These are phyloP conservation scores for Claviceps sp. DNA, from an alignment of 2,329 filamentous ascomycete species.

Conservation along the genomic window DNA sequence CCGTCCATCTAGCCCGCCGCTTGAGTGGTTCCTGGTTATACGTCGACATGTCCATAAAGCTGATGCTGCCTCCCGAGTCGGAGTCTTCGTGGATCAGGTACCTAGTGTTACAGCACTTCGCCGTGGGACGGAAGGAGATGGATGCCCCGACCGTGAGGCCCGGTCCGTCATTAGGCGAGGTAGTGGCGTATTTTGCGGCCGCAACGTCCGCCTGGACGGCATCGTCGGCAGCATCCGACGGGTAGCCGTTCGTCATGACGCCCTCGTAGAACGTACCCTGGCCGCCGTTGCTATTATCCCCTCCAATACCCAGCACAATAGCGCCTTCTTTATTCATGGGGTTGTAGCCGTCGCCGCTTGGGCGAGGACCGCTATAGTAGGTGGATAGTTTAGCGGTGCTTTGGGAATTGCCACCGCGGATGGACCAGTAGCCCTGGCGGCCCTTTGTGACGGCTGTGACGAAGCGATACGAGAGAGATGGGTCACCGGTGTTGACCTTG, in stretches of 20 bases:
- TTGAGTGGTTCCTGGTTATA: slow-evolving; percentile 36
- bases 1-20: slow-evolving; percentile 38
- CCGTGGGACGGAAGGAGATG: slow-evolving; percentile 42
- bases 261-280: slow-evolving; percentile 55
- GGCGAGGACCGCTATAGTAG: slow-evolving; percentile 44
- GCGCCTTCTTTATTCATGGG: slow-evolving; percentile 52
- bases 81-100: slow-evolving; percentile 37
- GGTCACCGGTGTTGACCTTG: slow-evolving; percentile 35
- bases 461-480: slow-evolving; percentile 41
- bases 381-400: slow-evolving; percentile 39
- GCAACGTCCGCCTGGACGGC: slow-evolving; percentile 47
- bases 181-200: slow-evolving; percentile 2
- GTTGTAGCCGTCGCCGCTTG: slow-evolving; percentile 31
- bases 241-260: slow-evolving; percentile 49
- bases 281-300: slow-evolving; percentile 46
- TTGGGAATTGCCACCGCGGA: slow-evolving; percentile 43
- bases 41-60: slow-evolving; percentile 40
- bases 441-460: slow-evolving; percentile 46
- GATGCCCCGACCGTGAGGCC: slow-evolving; percentile 33
- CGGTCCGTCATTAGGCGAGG: slow-evolving; percentile 32
- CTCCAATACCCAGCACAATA: slow-evolving; percentile 58
- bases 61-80: slow-evolving; percentile 27
- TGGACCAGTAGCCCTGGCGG: slow-evolving; percentile 39
- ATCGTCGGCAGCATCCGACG: slow-evolving; percentile 44
- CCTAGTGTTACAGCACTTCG: slow-evolving; percentile 36